Evolutionary conservation across 2,329 filamentous ascomycete genomes (phyloP), one percentile per base, ranked within the genome.

Genomic region (Aureobasidium uvarum): DNA sequence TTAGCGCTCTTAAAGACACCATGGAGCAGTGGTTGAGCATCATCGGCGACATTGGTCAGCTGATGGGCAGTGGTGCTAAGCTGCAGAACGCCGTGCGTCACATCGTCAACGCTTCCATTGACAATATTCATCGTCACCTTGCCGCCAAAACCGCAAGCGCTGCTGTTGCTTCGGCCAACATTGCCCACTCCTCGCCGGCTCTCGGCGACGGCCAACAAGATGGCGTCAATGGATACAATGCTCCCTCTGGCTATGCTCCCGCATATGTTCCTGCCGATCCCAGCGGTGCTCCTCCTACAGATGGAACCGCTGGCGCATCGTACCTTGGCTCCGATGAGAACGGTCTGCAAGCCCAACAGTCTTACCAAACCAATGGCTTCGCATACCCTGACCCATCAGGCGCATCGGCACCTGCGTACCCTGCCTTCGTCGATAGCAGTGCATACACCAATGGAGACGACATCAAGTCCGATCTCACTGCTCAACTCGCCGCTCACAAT

Each of bases 11-110:
- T 58, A 83, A 83, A 67, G 76, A 80, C 10, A 88, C 92, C 62
- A 92, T 92, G 88, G 81, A 84, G 38, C 76, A 81, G 25, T 93
- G 90, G 87, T 78, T 91, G 55, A 80, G 81, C 39, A 84, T 93
- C 48, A 82, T 94, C 68, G 83, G 83, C 33, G 87, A 91, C 66
- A 86, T n/a, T n/a, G 85, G 87, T 23, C 78, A 79, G 45, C 77
- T 91, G n/a, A 77, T 91, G 48, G 88, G 89, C 31, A 81, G 81
- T 33, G 81, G 80, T 10, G 75, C 77, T 46, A 77, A 77, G 20
- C 74, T 85, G 13, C 79, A 79, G 66, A 76, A 79, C 46, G 79
- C 81, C 1, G 78, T 85, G n/a, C 74, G 77, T 20, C 74, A 74
- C 18, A 81, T 85, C 28, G 77, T 83, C 8, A 78, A 82, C 56